Conservation (phyloP, 2,329 filamentous ascomycete species). For the Exophiala lecanii-corni region DNA sequence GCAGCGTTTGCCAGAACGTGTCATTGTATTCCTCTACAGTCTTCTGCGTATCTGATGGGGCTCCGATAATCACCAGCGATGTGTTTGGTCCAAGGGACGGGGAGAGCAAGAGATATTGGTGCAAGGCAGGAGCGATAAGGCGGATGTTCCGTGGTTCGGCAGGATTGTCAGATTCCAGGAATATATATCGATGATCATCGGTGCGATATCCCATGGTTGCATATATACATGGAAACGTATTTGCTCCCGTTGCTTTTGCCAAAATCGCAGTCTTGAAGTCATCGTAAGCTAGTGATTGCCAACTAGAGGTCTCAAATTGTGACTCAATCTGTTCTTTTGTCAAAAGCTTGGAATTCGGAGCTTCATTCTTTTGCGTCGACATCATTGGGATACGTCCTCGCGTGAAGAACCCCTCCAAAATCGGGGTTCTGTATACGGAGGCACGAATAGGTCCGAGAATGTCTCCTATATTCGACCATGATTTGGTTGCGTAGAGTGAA, state of each 20-base stretch:
- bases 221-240: constrained; percentile 8
- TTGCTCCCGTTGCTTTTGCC: background rate
- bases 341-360: too few relatives aligned
- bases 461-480: too few relatives aligned
- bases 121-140: constrained; percentile 4
- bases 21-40: constrained; percentile 4
- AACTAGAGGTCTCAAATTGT: too few relatives aligned
- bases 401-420: too few relatives aligned
- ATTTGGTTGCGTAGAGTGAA: too few relatives aligned
- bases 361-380: too few relatives aligned
- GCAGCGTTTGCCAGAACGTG: constrained; percentile 4
- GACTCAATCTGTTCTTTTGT: too few relatives aligned
- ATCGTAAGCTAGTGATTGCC: constrained; percentile 4
- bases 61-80: background rate
- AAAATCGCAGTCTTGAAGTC: constrained; percentile 2
- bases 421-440: too few relatives aligned
- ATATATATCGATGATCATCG: constrained; percentile 7
- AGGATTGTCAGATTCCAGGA: constrained; percentile 6
- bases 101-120: constrained; percentile 1
- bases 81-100: constrained; percentile 2
- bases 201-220: constrained; percentile 5
- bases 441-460: too few relatives aligned
- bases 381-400: too few relatives aligned
- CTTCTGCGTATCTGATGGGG: constrained; percentile 3
- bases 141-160: constrained; percentile 6